Evolutionary conservation across 1,284 basidiomycete species (phyloP).

Genomic region (Psilocybe mexicana): DNA sequence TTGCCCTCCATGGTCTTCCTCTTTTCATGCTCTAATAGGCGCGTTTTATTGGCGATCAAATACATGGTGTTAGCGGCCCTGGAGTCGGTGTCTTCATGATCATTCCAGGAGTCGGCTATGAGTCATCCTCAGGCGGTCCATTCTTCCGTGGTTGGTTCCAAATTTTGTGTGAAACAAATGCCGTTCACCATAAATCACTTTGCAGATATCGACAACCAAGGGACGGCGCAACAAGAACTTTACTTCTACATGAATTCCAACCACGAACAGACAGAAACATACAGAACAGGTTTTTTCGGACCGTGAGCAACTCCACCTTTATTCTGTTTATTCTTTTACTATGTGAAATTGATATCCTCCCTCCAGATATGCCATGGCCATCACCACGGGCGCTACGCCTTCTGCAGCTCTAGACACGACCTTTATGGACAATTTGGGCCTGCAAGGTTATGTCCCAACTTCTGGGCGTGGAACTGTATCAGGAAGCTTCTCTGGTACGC

Average conservation of each 20-base stretch:
- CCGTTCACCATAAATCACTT: neutral
- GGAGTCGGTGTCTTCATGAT: slow-evolving; percentile 42
- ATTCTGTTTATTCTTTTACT: neutral
- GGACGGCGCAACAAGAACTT: slow-evolving; percentile 43
- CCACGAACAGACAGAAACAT: slow-evolving; percentile 44
- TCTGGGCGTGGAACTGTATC: slow-evolving; percentile 46
- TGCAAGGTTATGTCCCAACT: slow-evolving; percentile 44
- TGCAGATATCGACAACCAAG: slow-evolving; percentile 47
- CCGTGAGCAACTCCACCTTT: slow-evolving; percentile 29
- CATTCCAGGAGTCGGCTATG: slow-evolving; percentile 41
- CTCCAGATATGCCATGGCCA: slow-evolving; percentile 39
- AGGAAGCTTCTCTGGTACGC: slow-evolving; percentile 45
- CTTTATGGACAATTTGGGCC: slow-evolving; percentile 45
- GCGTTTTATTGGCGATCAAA: slow-evolving; percentile 44
- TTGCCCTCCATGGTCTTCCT: neutral
- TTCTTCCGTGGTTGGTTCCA: slow-evolving; percentile 41
- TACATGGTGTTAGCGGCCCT: slow-evolving; percentile 43
- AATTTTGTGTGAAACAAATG: neutral
- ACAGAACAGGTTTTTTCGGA: slow-evolving; percentile 47
- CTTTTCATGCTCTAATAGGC: slow-evolving; percentile 25
- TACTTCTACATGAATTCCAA: slow-evolving; percentile 49
- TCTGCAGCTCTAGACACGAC: slow-evolving; percentile 43
- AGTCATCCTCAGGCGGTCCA: slow-evolving; percentile 44
- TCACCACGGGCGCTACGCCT: slow-evolving; percentile 44
- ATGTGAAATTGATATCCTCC: neutral